A percentile compares a stretch with the other conserved stretches of the same genome.
Evolutionary conservation across 768 basidiomycete species (phyloP).

Genomic region (Auricularia cornea): DNA sequence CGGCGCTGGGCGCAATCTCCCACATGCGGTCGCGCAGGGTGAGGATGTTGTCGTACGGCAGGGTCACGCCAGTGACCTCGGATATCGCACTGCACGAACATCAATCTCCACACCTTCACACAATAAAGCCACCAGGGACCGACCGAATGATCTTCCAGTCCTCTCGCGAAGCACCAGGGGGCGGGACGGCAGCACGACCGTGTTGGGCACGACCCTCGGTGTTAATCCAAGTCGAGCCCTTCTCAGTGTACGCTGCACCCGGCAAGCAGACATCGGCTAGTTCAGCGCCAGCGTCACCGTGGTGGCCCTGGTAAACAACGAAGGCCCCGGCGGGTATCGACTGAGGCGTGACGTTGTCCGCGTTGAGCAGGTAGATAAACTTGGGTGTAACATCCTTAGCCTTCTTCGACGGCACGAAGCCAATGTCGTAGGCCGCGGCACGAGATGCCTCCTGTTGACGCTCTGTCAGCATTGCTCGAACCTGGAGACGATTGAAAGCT

Average conservation of each 20-base stretch:
- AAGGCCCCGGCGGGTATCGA: slow-evolving; percentile 88
- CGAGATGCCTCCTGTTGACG: slow-evolving; percentile 71
- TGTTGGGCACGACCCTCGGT: slow-evolving; percentile 91
- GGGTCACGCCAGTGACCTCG: slow-evolving; percentile 67
- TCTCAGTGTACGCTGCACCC: slow-evolving; percentile 90
- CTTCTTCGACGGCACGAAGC: slow-evolving; percentile 79
- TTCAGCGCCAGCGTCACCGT: slow-evolving; percentile 93
- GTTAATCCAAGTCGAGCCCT: slow-evolving; percentile 88
- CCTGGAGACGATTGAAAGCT: background rate
- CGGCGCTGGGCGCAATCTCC: slow-evolving; percentile 88
- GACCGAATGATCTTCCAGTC: slow-evolving; percentile 97
- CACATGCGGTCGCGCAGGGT: slow-evolving; percentile 86
- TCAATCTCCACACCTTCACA: background rate
- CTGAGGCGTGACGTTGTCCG: slow-evolving; percentile 85
- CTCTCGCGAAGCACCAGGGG: slow-evolving; percentile 91
- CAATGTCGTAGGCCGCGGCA: slow-evolving; percentile 89
- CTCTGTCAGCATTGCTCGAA: background rate
- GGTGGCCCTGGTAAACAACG: slow-evolving; percentile 98
- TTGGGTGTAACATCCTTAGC: slow-evolving; percentile 75
- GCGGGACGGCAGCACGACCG: slow-evolving; percentile 82
- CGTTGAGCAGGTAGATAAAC: slow-evolving; percentile 94
- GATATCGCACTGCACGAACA: slow-evolving; percentile 61
- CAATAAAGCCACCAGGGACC: slow-evolving; percentile 14
- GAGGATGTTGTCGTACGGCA: slow-evolving; percentile 87
- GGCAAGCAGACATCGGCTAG: slow-evolving; percentile 96